These are phyloP conservation scores for Paracoccidioides brasiliensis DNA, from an alignment of 2,329 filamentous ascomycete genomes.

Conservation along the genomic window DNA sequence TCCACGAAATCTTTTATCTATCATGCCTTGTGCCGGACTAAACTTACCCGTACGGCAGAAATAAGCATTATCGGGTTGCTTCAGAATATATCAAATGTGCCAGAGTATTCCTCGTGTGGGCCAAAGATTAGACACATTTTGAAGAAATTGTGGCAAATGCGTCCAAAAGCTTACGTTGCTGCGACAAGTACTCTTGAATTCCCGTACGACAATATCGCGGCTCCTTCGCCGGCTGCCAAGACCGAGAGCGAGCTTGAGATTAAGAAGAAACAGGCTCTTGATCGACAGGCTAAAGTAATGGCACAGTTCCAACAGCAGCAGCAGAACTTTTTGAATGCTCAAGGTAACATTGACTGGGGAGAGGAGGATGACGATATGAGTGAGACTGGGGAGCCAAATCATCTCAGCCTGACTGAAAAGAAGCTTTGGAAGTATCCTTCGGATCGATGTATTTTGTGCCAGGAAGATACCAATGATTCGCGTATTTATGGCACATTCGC, in stretches of 20 bases:
- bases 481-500: slow-evolving; percentile 88
- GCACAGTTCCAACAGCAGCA: slow-evolving; percentile 97
- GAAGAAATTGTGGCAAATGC: slow-evolving; percentile 71
- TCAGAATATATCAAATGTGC: slow-evolving; percentile 45
- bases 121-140: slow-evolving; percentile 75
- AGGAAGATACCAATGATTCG: slow-evolving; percentile 86
- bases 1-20: slow-evolving; percentile 48
- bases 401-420: slow-evolving; percentile 45
- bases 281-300: slow-evolving; percentile 88
- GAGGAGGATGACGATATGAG: slow-evolving; percentile 63
- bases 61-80: slow-evolving; percentile 41
- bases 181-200: slow-evolving; percentile 49
- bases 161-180: slow-evolving; percentile 56
- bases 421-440: slow-evolving; percentile 81
- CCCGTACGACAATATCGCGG: slow-evolving; percentile 65
- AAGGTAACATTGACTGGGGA: slow-evolving; percentile 79
- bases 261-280: slow-evolving; percentile 82
- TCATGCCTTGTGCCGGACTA: slow-evolving; percentile 53
- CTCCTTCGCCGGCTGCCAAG: slow-evolving; percentile 61
- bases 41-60: slow-evolving; percentile 30
- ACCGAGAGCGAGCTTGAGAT: slow-evolving; percentile 50
- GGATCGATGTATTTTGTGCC: slow-evolving; percentile 89
- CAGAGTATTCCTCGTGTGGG: slow-evolving; percentile 69
- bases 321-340: slow-evolving; percentile 82
- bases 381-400: slow-evolving; percentile 40